Evolutionary conservation across 139 green algal genomes (phyloP), one percentile per base, ranked within the genome.

Genomic region (Bryopsis sp.): DNA sequence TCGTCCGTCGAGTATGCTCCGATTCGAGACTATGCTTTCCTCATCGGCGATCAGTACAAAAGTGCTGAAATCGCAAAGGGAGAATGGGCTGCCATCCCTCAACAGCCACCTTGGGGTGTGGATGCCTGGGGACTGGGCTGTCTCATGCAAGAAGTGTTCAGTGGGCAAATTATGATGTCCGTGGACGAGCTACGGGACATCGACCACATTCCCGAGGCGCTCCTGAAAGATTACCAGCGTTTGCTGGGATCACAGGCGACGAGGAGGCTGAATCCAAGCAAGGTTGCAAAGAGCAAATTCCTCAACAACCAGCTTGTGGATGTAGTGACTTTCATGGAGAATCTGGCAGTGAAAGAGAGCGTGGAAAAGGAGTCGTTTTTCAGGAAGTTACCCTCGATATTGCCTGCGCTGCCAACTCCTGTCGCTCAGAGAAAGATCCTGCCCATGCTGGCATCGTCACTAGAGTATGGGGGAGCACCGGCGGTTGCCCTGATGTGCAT

Each of bases 41-140:
- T 58, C 5, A 19, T 50, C 68, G 76, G 74, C 59, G 58, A 48
- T 3, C 89, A 97, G 78, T 97, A 97, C 86, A 92, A 95, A 81
- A 74, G 88, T 2, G 82, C 81, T 3, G 93, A 98, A 80, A 67
- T 97, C 31, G 82, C 76, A 19, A 88, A 87, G 66, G 65, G 37
- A 2, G 90, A 97, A 26, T 98, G 90, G 90, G 67, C 81, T 26
- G 67, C 72, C 0, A 71, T 99, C 1, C 39, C 68, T 35, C 58
- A 86, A 26, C 71, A 70, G 0, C 95, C 95, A 0, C 77, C 90
- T n/a, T 97, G 87, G 83, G 90, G 88, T 11, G 89, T 99, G 39
- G 95, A 99, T 72, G 81, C 88, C 15, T 99, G 95, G 94, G 94
- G 94, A 0, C 83, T 99, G 50, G 94, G 94, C 57, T 98, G 93